Conservation (phyloP, 257 asterid species). For the Anisodus acutangulus region DNA sequence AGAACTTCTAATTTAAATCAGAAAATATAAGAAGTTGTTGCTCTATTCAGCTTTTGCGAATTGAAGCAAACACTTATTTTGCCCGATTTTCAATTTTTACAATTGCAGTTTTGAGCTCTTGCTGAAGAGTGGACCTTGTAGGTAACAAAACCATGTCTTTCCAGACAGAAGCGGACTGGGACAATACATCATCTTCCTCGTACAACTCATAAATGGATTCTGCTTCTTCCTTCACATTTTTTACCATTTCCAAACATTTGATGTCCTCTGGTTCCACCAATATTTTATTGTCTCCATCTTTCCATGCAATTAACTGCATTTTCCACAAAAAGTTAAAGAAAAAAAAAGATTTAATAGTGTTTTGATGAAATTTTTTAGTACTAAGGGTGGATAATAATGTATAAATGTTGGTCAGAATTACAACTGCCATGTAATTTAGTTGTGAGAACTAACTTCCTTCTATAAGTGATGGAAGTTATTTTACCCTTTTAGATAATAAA, state of each 20-base stretch:
- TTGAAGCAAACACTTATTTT: slow-evolving; percentile 7
- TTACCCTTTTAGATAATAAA: too few relatives aligned
- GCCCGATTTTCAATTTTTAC: slow-evolving; percentile 50
- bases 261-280: slow-evolving; percentile 69
- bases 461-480: too few relatives aligned
- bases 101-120: slow-evolving; percentile 58
- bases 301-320: slow-evolving; percentile 90
- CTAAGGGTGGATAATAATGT: too few relatives aligned
- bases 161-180: slow-evolving; percentile 66
- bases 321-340: not conserved
- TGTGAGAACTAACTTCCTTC: too few relatives aligned
- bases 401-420: too few relatives aligned
- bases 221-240: slow-evolving; percentile 78
- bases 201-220: slow-evolving; percentile 72
- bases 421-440: too few relatives aligned
- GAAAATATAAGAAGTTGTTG: not conserved
- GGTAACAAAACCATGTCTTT: slow-evolving; percentile 57
- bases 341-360: not conserved
- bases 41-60: not conserved
- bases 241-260: slow-evolving; percentile 59
- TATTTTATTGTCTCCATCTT: slow-evolving; percentile 72
- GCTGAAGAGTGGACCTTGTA: slow-evolving; percentile 54
- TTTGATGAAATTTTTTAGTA: too few relatives aligned
- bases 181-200: slow-evolving; percentile 39
- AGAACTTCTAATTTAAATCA: not conserved